Conservation (phyloP, 1,284 basidiomycete genomes). For the Cryptococcus sp. region DNA sequence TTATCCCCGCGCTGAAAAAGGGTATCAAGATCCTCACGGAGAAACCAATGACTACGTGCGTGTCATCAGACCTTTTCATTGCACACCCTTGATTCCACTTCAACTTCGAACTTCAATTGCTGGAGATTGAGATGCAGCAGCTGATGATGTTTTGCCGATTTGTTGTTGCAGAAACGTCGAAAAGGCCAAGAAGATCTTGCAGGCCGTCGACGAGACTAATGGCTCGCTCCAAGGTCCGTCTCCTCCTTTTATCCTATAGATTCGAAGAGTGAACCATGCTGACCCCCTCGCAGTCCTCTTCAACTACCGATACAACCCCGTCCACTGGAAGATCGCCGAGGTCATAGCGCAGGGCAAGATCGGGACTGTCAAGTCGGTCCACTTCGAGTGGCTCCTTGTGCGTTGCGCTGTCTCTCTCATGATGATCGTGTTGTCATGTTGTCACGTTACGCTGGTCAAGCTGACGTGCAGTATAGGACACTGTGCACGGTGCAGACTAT, state of each 20-base stretch:
- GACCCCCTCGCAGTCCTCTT: slow-evolving; percentile 36
- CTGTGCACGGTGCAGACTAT: slow-evolving; percentile 62
- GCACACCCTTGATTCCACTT: not conserved
- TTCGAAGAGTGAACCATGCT: slow-evolving; percentile 3
- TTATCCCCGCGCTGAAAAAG: slow-evolving; percentile 47
- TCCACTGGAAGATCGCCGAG: slow-evolving; percentile 61
- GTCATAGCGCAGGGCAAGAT: slow-evolving; percentile 59
- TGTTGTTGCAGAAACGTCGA: slow-evolving; percentile 49
- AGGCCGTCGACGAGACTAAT: slow-evolving; percentile 54
- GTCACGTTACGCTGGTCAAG: slow-evolving; percentile 3
- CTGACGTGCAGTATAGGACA: slow-evolving; percentile 32
- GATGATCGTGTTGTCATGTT: too few relatives aligned
- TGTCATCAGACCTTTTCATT: not conserved
- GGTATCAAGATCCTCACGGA: slow-evolving; percentile 58
- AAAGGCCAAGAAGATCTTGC: slow-evolving; percentile 58
- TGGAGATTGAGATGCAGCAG: not conserved
- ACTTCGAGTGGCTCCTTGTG: slow-evolving; percentile 61
- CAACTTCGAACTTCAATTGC: not conserved
- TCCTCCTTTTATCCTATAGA: not conserved
- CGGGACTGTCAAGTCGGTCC: slow-evolving; percentile 60
- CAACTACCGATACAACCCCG: slow-evolving; percentile 59
- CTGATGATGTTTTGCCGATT: slow-evolving; percentile 11
- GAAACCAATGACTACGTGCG: slow-evolving; percentile 61
- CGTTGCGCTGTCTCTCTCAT: slow-evolving; percentile 47
- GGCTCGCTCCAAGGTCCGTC: slow-evolving; percentile 51